Base-by-base conservation (phyloP, 805 yeast genomes). In the Lipomyces anomalus region DNA sequence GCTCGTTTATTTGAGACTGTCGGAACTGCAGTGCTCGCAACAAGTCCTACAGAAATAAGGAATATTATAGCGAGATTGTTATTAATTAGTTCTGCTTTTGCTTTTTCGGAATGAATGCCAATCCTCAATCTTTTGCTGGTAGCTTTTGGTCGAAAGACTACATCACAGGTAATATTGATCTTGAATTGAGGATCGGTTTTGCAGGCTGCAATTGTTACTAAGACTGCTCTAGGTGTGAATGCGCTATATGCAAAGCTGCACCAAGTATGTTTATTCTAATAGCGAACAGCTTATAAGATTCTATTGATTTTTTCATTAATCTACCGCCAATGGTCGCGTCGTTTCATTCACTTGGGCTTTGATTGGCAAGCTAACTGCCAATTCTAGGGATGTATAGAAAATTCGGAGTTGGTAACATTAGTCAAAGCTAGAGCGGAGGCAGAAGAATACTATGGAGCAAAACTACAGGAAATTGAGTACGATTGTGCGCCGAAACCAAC, bases 71-170 rank as follows among this genome's bases (percentile, higher is more conserved):
- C n/a, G n/a, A n/a, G n/a, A n/a, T n/a, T n/a, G n/a, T n/a, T n/a
- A n/a, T n/a, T n/a, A n/a, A n/a, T n/a, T n/a, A n/a, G n/a, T n/a
- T n/a, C n/a, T n/a, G n/a, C n/a, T n/a, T n/a, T n/a, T n/a, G n/a
- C n/a, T n/a, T n/a, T n/a, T n/a, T n/a, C n/a, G n/a, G n/a, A n/a
- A n/a, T n/a, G n/a, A n/a, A n/a, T n/a, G n/a, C n/a, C n/a, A n/a
- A n/a, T n/a, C n/a, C n/a, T n/a, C n/a, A n/a, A n/a, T n/a, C 85
- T 18, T 82, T 84, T 66, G 78, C 85, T 3, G 86, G 82, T 55
- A 76, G 80, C 56, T 84, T 84, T 65, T 84, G 94, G 94, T 72
- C 87, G 5, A 69, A 69, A 23, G 89, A 82, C 59, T 78, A 80
- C 58, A 66, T 70, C 11, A 65, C 73, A n/a, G 80, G 73, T 67